Conservation (phyloP, 2,329 filamentous ascomycete genomes). For the Furcasterigmium furcatum region DNA sequence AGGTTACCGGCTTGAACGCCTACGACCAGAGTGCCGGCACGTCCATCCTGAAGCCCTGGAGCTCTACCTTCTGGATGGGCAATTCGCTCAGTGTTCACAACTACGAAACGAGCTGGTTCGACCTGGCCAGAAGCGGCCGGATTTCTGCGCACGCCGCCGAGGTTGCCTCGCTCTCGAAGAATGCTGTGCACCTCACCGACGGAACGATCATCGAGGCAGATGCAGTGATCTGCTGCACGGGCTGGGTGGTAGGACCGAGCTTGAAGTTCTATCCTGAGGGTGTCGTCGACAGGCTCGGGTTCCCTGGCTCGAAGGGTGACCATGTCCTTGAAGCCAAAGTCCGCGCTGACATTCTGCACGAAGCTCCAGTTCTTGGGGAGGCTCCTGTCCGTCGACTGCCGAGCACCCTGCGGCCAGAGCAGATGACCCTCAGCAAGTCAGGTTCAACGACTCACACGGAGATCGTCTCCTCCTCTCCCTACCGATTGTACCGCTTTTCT, state of each 20-base stretch:
- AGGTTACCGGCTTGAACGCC: slow-evolving; percentile 1
- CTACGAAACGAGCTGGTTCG: slow-evolving; percentile 10
- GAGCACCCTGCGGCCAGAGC: too few species aligned
- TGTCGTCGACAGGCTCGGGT: not conserved
- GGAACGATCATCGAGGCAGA: slow-evolving; percentile 7
- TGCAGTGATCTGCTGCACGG: slow-evolving; percentile 8
- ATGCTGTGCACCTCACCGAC: slow-evolving; percentile 7
- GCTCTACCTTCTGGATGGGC: slow-evolving; percentile 11
- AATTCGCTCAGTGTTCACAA: slow-evolving; percentile 13
- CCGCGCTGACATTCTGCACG: too few species aligned
- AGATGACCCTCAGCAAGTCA: not conserved
- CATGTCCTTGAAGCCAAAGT: not conserved
- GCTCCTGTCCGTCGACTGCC: too few species aligned
- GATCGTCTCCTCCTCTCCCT: slow-evolving; percentile 1
- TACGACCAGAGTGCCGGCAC: not conserved
- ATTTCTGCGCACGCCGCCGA: slow-evolving; percentile 10
- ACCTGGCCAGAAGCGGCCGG: slow-evolving; percentile 6
- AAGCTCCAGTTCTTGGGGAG: too few species aligned
- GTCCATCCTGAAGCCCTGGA: slow-evolving; percentile 8
- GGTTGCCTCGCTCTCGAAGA: slow-evolving; percentile 2
- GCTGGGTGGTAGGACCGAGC: slow-evolving; percentile 8
- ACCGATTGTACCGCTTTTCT: slow-evolving; percentile 7
- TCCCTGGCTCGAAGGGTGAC: not conserved
- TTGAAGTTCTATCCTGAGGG: slow-evolving; percentile 5
- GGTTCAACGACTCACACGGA: too few species aligned